These are phyloP conservation scores for Cyclotella cryptica DNA, from an alignment of 108 stramenopile genomes.

Conservation along the genomic window DNA sequence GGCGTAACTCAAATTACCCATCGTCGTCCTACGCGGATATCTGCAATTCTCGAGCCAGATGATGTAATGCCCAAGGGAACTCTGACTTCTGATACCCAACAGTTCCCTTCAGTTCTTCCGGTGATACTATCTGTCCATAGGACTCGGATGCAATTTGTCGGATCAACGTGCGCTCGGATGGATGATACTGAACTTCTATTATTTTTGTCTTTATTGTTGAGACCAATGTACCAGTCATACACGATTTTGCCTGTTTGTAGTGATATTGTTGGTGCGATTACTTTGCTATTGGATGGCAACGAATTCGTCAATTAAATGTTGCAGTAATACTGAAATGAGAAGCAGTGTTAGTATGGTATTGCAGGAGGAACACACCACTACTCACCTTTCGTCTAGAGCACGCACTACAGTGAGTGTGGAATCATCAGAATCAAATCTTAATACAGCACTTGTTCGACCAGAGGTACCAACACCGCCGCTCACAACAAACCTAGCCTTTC, in stretches of 20 bases:
- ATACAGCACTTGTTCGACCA: constrained; percentile 43
- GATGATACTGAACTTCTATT: constrained; percentile 27
- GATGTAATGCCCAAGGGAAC: constrained; percentile 41
- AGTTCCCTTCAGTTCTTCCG: constrained; percentile 31
- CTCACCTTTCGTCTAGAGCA: constrained; percentile 37
- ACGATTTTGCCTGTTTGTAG: constrained; percentile 55
- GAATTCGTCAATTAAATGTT: not conserved
- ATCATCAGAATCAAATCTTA: constrained; percentile 53
- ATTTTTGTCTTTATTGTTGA: constrained; percentile 12
- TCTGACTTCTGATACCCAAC: constrained; percentile 49
- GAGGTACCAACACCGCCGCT: constrained; percentile 47
- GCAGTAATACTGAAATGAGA: not conserved
- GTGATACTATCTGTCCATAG: constrained; percentile 46
- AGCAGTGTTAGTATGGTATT: not conserved
- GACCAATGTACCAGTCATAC: constrained; percentile 48
- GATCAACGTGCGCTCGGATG: constrained; percentile 54
- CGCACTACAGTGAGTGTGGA: constrained; percentile 49
- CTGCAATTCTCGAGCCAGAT: constrained; percentile 34
- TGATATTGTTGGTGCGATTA: constrained; percentile 55
- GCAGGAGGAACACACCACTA: not conserved
- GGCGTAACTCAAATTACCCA: constrained; percentile 35
- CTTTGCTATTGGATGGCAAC: constrained; percentile 27
- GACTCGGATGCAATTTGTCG: constrained; percentile 42
- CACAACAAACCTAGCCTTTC: constrained; percentile 38
- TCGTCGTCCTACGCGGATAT: constrained; percentile 47